A percentile compares a stretch with the other conserved stretches of the same genome.
phyloP scores from a whole-genome alignment of 768 basidiomycete species.

The Suillus tomentosus region DNA sequence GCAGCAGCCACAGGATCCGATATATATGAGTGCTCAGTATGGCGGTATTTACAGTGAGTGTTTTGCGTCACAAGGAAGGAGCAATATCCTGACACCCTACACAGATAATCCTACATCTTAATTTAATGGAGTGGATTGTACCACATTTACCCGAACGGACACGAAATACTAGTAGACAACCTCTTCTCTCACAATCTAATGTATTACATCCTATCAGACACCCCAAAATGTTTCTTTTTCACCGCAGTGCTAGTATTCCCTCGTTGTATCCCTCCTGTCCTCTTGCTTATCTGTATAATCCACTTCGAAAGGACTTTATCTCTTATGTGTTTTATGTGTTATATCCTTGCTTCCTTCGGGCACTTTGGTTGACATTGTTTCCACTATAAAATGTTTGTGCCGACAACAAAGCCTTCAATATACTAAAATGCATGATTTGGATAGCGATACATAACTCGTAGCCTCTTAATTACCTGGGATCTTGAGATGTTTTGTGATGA shows the following conservation, averaged over 20 bases:
- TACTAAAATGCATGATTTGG: not conserved
- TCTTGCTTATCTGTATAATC: not conserved
- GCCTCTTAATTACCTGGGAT: not conserved
- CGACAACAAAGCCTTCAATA: not conserved
- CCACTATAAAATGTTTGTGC: not conserved
- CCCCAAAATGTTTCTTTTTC: not conserved
- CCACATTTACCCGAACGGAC: not conserved
- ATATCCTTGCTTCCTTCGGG: not conserved
- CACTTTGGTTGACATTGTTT: not conserved
- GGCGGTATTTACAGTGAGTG: conserved; percentile 31
- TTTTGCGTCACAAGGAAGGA: not conserved
- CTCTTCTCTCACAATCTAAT: not conserved
- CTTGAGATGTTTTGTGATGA: not conserved
- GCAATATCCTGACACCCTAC: not conserved
- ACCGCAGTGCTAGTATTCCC: not conserved
- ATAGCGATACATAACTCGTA: not conserved
- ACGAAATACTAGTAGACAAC: not conserved
- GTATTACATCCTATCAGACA: conserved; percentile 6
- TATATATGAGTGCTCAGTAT: conserved; percentile 30
- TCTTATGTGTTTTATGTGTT: conserved; percentile 5
- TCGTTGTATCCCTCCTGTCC: not conserved
- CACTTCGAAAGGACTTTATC: not conserved
- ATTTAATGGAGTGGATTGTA: conserved; percentile 4
- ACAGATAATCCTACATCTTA: conserved; percentile 12
- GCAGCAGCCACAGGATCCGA: conserved; percentile 18